Base-by-base conservation (phyloP, 148 eudicot genomes). In the Rhododendron williamsianum region DNA sequence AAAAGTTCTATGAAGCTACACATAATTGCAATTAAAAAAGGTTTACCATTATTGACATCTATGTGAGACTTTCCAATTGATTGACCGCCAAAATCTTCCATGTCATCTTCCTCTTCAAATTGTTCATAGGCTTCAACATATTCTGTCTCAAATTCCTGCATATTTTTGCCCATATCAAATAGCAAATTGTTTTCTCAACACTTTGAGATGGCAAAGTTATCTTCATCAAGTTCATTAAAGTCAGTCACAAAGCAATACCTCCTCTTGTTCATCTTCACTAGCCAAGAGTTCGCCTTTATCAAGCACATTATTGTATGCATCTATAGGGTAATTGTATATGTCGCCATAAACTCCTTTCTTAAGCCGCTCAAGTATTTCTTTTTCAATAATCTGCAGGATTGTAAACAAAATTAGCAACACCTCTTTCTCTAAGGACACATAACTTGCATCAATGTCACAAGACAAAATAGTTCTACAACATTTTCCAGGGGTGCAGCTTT, bases 351-450 rank as follows among this genome's bases (percentile, higher is more conserved):
- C 91, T 46, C 94, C 96, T 82, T 87, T 91, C 52, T 85, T 87
- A 63, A 97, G 95, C 49, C 98, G 98, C 83, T 95, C 96, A 86
- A 95, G 89, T 84, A 97, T 83, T 86, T 97, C 99, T 60, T 93
- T 92, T 89, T 92, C 98, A 84, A 97, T 95, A 85, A 89, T 92
- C 99, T 97, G 98, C 89, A 91, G 33, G 82, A 72, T 5, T 11
- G 63, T 35, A 10, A 86, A 65, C 16, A 54, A 51, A 15, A 80
- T 83, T 36, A 84, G 82, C 36, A 25, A 48, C 43, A 84, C 8
- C 48, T 69, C 23, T 21, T 13, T 49, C 71, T 23, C 10, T 2
- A 67, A n/a, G 33, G 33, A 72, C 60, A 46, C 8, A 80, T 52
- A 63, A 67, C 30, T 27, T 46, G 6, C 82, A 81, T 38, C 27